These are phyloP conservation scores for Lithocarpus polystachyus DNA, from an alignment of 306 rosid species.

Conservation along the genomic window DNA sequence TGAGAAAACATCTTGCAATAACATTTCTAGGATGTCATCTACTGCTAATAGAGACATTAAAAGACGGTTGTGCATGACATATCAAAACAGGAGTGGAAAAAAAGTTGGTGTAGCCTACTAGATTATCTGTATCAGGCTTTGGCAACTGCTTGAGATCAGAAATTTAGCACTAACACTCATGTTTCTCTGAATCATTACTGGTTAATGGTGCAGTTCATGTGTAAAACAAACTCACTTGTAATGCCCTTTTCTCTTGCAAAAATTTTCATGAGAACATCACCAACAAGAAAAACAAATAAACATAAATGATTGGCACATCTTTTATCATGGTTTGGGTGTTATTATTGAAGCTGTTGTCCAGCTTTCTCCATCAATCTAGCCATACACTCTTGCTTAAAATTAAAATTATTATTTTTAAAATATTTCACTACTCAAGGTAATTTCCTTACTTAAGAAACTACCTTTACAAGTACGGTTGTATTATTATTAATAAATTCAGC, in stretches of 20 bases:
- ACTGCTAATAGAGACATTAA: too few relatives aligned
- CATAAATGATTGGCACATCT: background rate
- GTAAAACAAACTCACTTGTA: background rate
- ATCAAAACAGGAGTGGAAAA: too few relatives aligned
- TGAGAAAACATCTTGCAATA: too few relatives aligned
- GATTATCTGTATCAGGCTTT: background rate
- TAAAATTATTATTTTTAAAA: background rate
- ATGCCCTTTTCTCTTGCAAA: background rate
- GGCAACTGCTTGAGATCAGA: background rate
- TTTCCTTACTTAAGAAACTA: background rate
- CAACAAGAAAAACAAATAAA: background rate
- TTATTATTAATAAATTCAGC: background rate
- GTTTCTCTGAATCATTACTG: background rate
- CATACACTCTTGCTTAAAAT: background rate
- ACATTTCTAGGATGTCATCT: too few relatives aligned
- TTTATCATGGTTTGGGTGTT: conserved; percentile 4
- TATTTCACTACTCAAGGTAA: background rate
- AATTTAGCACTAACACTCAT: background rate
- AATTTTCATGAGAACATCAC: background rate
- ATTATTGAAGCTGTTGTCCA: conserved; percentile 39
- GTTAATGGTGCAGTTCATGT: background rate
- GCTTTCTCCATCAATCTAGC: conserved; percentile 52
- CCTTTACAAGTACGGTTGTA: background rate
- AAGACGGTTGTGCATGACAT: too few relatives aligned
- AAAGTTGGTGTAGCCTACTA: background rate